phyloP scores from a whole-genome alignment of 2,329 filamentous ascomycete species.

The Apiospora koreana region DNA sequence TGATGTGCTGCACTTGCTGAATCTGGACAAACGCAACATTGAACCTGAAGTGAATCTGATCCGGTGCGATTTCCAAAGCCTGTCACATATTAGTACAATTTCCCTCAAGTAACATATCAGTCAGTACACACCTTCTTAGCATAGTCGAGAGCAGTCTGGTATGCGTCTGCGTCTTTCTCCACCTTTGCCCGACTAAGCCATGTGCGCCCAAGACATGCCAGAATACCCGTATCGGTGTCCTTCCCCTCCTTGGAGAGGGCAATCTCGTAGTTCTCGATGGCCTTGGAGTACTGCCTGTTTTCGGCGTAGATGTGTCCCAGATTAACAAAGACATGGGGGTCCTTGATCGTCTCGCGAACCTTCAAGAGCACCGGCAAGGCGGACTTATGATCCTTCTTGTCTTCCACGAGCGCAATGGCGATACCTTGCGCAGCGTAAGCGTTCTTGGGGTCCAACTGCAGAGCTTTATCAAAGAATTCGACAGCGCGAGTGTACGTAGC shows the following conservation, averaged over 20 bases:
- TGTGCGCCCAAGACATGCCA: constrained; percentile 84
- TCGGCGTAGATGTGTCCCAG: constrained; percentile 92
- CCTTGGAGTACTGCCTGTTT: constrained; percentile 84
- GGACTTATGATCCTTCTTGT: constrained; percentile 83
- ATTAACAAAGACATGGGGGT: constrained; percentile 87
- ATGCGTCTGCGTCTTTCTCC: constrained; percentile 59
- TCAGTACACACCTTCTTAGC: constrained; percentile 59
- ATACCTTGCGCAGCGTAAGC: constrained; percentile 96
- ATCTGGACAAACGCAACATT: constrained; percentile 98
- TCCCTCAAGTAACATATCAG: background rate
- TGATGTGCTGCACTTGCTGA: constrained; percentile 82
- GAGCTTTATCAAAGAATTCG: constrained; percentile 97
- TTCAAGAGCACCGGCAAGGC: constrained; percentile 89
- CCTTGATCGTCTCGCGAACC: constrained; percentile 85
- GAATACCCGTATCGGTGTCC: constrained; percentile 71
- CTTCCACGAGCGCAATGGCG: constrained; percentile 90
- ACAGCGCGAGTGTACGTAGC: constrained; percentile 88
- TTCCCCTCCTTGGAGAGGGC: constrained; percentile 79
- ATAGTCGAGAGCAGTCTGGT: constrained; percentile 58
- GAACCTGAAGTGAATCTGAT: constrained; percentile 91
- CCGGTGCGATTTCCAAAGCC: constrained; percentile 76
- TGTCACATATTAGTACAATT: constrained; percentile 36
- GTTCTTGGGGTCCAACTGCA: constrained; percentile 92
- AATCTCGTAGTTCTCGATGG: constrained; percentile 92
- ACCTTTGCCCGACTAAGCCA: constrained; percentile 79